These are phyloP conservation scores for Cordia subcordata DNA, from an alignment of 257 asterid genomes.

Conservation along the genomic window DNA sequence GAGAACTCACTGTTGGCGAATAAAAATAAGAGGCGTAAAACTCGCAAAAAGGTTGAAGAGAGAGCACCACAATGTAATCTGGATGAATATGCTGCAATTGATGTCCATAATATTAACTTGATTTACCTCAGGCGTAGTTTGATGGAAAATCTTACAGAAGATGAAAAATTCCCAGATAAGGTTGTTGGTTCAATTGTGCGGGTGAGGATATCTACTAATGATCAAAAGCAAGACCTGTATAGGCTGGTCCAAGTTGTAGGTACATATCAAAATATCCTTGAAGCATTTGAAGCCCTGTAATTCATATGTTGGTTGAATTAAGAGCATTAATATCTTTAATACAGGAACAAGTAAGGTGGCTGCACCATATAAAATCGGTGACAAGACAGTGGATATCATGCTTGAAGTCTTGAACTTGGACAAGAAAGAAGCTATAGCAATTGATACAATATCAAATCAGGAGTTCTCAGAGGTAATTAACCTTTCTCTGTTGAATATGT, in stretches of 20 bases:
- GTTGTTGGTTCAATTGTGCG: slow-evolving; percentile 67
- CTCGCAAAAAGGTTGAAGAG: slow-evolving; percentile 43
- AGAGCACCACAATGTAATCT: slow-evolving; percentile 34
- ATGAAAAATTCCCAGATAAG: slow-evolving; percentile 45
- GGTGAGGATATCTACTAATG: slow-evolving; percentile 50
- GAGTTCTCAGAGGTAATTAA: slow-evolving; percentile 75
- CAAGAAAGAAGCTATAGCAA: slow-evolving; percentile 65
- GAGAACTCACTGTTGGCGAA: slow-evolving; percentile 12
- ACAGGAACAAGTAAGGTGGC: slow-evolving; percentile 70
- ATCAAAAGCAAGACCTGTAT: slow-evolving; percentile 61
- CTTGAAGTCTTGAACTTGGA: slow-evolving; percentile 80
- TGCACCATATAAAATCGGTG: slow-evolving; percentile 72
- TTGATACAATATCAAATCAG: slow-evolving; percentile 76
- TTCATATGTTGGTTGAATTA: slow-evolving; percentile 7
- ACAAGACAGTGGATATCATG: slow-evolving; percentile 61
- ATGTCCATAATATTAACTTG: slow-evolving; percentile 61
- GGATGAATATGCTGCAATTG: slow-evolving; percentile 66
- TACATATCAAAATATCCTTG: slow-evolving; percentile 22
- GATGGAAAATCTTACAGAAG: slow-evolving; percentile 54
- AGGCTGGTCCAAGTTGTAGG: slow-evolving; percentile 86
- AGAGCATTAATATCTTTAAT: slow-evolving; percentile 7
- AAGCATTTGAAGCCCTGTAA: slow-evolving; percentile 3
- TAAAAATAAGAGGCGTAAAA: slow-evolving; percentile 45
- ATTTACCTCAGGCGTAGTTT: slow-evolving; percentile 56
- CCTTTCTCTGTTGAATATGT: not conserved